These are phyloP conservation scores for Myrica gale DNA, from an alignment of 306 rosid species.

Conservation along the genomic window DNA sequence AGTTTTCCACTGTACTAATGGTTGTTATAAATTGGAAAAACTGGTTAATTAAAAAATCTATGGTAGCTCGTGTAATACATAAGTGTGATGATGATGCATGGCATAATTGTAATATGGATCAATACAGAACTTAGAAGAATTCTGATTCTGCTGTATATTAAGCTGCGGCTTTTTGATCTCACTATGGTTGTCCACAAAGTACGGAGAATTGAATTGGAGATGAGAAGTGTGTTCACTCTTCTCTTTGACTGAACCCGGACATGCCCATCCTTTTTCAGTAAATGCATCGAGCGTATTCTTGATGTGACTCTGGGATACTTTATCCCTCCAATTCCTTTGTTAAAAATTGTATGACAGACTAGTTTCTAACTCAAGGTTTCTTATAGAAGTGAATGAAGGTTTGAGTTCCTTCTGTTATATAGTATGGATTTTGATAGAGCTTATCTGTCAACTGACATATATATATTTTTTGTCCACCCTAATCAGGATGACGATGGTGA, in stretches of 20 bases:
- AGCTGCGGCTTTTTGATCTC: too few relatives aligned
- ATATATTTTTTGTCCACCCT: not conserved
- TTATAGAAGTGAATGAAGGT: not conserved
- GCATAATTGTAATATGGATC: too few relatives aligned
- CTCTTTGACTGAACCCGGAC: too few relatives aligned
- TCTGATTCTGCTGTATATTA: too few relatives aligned
- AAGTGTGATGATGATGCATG: not conserved
- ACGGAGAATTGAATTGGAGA: not conserved
- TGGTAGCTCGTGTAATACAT: not conserved
- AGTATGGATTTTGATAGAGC: not conserved
- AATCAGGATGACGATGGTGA: conserved; percentile 94
- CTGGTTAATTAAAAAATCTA: not conserved
- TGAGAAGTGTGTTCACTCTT: not conserved
- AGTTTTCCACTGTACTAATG: not conserved
- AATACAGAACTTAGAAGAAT: too few relatives aligned
- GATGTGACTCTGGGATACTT: not conserved
- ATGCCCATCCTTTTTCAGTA: not conserved
- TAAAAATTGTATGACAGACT: not conserved
- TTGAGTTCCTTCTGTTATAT: not conserved
- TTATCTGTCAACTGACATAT: not conserved
- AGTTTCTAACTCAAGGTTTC: not conserved
- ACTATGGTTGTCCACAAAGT: too few relatives aligned
- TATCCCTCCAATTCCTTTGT: not conserved
- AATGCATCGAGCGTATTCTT: not conserved
- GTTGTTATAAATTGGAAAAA: not conserved